Percentiles rank a stretch among this genome's conserved stretches.
These are phyloP conservation scores for Neocallimastix lanati DNA, from an alignment of 192 early-diverging fungal species.

Conservation along the genomic window DNA sequence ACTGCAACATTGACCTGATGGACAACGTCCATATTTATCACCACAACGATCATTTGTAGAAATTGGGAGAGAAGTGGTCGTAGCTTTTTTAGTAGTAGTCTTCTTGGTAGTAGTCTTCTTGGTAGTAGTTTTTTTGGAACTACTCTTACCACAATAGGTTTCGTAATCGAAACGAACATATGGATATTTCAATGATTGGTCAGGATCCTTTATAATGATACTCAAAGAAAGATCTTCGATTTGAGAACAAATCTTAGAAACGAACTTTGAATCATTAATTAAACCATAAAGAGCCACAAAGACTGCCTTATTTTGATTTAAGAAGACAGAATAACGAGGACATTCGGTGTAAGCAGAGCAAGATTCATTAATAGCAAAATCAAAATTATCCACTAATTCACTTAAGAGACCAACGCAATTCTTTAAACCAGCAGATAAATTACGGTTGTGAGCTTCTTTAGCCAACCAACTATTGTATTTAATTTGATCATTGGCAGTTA, in stretches of 20 bases:
- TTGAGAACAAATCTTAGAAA: neutral
- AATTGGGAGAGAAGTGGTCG: too few relatives aligned
- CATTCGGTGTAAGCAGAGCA: neutral
- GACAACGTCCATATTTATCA: too few relatives aligned
- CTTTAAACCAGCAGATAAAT: neutral
- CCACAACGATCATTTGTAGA: too few relatives aligned
- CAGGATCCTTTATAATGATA: neutral
- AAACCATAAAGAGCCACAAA: neutral
- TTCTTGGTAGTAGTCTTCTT: too few relatives aligned
- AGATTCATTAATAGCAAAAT: neutral
- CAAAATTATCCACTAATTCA: neutral
- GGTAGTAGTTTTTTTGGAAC: too few relatives aligned
- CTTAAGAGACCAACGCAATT: neutral
- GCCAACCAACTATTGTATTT: neutral
- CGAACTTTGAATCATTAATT: neutral
- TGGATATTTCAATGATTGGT: neutral
- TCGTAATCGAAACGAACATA: neutral
- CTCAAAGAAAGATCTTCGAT: neutral
- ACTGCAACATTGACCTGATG: too few relatives aligned
- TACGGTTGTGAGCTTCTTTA: neutral
- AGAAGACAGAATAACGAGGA: neutral
- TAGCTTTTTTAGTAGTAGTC: too few relatives aligned
- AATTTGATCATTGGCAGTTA: neutral
- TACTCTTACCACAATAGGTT: too few relatives aligned
- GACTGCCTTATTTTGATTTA: neutral